phyloP scores from a whole-genome alignment of 2,329 filamentous ascomycete genomes.

The Colletotrichum graminicola region DNA sequence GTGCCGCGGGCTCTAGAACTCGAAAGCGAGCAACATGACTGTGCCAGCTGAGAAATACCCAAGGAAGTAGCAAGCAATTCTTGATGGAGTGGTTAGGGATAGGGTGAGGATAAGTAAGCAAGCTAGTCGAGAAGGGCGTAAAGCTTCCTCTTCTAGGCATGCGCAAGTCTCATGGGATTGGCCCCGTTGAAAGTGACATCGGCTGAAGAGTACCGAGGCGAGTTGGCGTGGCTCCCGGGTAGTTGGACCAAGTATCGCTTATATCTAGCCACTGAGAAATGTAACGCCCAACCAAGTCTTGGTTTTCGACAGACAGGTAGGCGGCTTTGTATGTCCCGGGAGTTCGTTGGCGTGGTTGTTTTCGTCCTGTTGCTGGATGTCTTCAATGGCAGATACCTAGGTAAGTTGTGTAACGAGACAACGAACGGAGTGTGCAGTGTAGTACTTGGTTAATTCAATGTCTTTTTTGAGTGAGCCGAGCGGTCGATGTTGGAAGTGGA shows the following conservation, averaged over 20 bases:
- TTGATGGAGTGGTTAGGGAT: no score
- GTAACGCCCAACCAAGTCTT: neutral
- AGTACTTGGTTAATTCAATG: no score
- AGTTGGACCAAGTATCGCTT: neutral
- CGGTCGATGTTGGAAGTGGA: neutral
- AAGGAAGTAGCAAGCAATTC: no score
- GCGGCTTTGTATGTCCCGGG: no score
- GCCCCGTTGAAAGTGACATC: neutral
- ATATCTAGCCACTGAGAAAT: neutral
- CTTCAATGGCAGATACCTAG: neutral
- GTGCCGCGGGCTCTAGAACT: neutral
- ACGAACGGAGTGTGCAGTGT: neutral
- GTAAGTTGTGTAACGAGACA: neutral
- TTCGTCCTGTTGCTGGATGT: neutral
- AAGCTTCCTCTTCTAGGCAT: neutral
- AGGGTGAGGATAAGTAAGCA: neutral
- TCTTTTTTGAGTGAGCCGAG: no score
- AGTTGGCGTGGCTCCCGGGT: neutral
- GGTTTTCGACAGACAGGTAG: neutral
- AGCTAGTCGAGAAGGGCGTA: neutral
- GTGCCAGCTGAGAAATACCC: neutral
- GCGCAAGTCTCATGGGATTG: neutral
- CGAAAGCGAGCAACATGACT: neutral
- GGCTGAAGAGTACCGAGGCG: neutral
- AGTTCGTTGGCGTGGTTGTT: neutral